Percentiles rank a stretch among this genome's conserved stretches.
Conservation (phyloP, 495 filamentous ascomycete genomes). For the Trichoderma asperelloides region DNA sequence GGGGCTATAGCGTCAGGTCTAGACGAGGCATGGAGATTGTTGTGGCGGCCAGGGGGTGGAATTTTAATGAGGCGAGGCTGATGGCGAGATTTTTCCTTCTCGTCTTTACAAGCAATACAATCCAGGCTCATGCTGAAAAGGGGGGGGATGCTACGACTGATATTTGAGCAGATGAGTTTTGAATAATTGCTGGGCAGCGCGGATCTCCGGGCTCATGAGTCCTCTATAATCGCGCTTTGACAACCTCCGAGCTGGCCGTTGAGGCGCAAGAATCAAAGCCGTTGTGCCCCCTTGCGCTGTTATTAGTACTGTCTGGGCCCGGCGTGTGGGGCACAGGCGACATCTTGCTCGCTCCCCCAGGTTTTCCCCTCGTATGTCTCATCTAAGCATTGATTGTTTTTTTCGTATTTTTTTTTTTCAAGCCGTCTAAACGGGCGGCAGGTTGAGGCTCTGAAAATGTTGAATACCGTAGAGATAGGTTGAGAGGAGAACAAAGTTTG, state of each 20-base stretch:
- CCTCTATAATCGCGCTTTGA: background rate
- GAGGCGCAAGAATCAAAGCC: background rate
- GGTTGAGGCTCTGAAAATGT: background rate
- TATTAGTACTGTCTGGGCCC: background rate
- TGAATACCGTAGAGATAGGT: background rate
- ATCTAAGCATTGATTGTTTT: background rate
- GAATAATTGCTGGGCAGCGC: background rate
- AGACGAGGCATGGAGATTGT: background rate
- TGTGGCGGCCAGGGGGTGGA: conserved; percentile 1
- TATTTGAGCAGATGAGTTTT: no score
- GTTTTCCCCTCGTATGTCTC: background rate
- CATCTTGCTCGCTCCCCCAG: background rate
- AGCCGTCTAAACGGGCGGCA: background rate
- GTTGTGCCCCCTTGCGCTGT: background rate
- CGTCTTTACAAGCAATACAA: background rate
- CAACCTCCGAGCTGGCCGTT: background rate
- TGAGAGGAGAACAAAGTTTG: no score
- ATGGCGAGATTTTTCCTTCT: background rate
- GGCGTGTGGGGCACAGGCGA: background rate
- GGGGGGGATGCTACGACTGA: no score
- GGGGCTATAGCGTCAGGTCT: background rate
- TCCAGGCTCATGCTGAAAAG: background rate
- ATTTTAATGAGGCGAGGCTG: background rate
- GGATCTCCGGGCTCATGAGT: background rate
- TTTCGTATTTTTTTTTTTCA: background rate